phyloP scores from a whole-genome alignment of 306 rosid species.

The Ochetophila trinervis region DNA sequence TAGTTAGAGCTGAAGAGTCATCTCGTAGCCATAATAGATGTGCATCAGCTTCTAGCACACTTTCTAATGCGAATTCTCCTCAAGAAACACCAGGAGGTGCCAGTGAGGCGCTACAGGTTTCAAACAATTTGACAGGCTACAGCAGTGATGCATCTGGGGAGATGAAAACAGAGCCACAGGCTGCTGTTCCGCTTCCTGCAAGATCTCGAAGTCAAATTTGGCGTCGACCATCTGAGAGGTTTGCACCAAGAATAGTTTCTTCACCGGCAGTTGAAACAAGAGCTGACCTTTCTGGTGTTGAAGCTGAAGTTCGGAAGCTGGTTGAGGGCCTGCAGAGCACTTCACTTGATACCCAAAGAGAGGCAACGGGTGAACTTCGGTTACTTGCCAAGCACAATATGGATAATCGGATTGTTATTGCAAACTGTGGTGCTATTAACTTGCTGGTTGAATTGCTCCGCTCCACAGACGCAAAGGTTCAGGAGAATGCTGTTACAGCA shows the following conservation, averaged over 20 bases:
- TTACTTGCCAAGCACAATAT: conserved; percentile 78
- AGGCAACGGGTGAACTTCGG: conserved; percentile 69
- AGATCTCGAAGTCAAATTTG: conserved; percentile 70
- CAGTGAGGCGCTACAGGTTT: conserved; percentile 39
- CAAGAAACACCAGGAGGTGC: conserved; percentile 58
- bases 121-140: conserved; percentile 51
- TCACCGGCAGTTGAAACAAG: conserved; percentile 55
- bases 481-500: conserved; percentile 95
- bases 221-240: conserved; percentile 68
- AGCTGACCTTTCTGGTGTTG: conserved; percentile 71
- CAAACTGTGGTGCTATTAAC: conserved; percentile 74
- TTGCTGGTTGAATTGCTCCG: conserved; percentile 68
- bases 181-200: conserved; percentile 35
- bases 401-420: conserved; percentile 92
- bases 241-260: conserved; percentile 52
- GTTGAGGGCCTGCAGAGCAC: conserved; percentile 64
- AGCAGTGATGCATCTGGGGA: conserved; percentile 69
- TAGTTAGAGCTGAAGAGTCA: conserved; percentile 40
- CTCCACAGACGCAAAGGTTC: conserved; percentile 57
- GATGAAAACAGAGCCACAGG: conserved; percentile 50
- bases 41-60: conserved; percentile 60
- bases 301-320: conserved; percentile 63
- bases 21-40: conserved; percentile 56
- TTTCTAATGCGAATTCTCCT: conserved; percentile 39
- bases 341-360: conserved; percentile 69